Conservation (phyloP, 108 stramenopile genomes). For the Nitzschia sp. region DNA sequence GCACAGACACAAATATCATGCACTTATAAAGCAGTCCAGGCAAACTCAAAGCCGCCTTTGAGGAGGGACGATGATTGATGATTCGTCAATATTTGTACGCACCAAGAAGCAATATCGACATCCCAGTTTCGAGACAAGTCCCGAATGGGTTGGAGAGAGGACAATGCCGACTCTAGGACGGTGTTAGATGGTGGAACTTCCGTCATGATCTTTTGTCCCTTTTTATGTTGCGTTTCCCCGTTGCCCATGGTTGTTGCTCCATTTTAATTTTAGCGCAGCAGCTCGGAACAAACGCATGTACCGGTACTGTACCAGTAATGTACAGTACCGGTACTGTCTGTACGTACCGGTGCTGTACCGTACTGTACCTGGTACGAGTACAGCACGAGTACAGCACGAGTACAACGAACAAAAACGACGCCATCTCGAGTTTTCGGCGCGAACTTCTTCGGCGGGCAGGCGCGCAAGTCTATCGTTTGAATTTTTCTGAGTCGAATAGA, state of each 20-base stretch:
- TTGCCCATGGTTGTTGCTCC: too few relatives aligned
- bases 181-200: not conserved
- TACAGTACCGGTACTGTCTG: too few relatives aligned
- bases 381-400: too few relatives aligned
- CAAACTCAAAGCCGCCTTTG: not conserved
- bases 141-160: constrained; percentile 81
- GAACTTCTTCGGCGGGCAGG: not conserved
- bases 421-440: not conserved
- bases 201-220: constrained; percentile 9
- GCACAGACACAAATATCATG: not conserved
- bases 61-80: not conserved
- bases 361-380: too few relatives aligned
- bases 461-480: not conserved
- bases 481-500: not conserved
- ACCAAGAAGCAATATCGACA: constrained; percentile 93
- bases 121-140: constrained; percentile 95
- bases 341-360: too few relatives aligned
- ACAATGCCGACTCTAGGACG: constrained; percentile 37
- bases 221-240: too few relatives aligned
- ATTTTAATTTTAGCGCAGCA: not conserved
- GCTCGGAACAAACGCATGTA: too few relatives aligned
- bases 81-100: too few relatives aligned
- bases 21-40: not conserved
- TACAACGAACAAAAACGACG: too few relatives aligned
- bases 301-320: too few relatives aligned